Conservation (phyloP, 306 rosid species). For the Lotus japonicus region DNA sequence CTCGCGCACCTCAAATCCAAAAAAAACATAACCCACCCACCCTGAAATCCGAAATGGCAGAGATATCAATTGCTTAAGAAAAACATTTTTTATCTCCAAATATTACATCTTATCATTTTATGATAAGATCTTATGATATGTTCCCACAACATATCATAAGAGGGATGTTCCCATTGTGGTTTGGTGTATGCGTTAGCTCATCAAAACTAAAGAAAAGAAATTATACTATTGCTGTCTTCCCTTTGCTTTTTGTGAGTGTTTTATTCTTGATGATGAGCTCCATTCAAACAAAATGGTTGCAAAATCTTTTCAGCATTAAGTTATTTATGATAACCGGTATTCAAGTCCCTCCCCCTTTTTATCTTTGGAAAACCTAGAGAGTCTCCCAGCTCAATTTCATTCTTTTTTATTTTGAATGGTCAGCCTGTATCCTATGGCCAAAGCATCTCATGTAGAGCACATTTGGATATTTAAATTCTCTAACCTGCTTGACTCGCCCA, state of each 20-base stretch:
- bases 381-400: background rate
- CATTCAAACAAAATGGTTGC: background rate
- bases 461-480: constrained; percentile 18
- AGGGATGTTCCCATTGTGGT: no score
- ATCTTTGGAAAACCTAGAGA: background rate
- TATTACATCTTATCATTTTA: no score
- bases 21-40: no score
- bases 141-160: no score
- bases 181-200: no score
- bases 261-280: background rate
- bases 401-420: background rate
- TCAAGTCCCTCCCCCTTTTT: background rate
- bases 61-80: no score
- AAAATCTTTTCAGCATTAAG: background rate
- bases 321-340: background rate
- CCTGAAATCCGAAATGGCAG: no score
- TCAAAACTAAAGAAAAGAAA: background rate
- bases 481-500: constrained; percentile 90
- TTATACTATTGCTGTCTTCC: background rate
- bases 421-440: constrained; percentile 5
- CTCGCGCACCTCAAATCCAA: no score
- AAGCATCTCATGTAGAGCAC: constrained; percentile 4
- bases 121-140: no score
- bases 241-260: background rate
- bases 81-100: no score